These are phyloP conservation scores for Macroventuria anomochaeta DNA, from an alignment of 2,329 filamentous ascomycete species.

Conservation along the genomic window DNA sequence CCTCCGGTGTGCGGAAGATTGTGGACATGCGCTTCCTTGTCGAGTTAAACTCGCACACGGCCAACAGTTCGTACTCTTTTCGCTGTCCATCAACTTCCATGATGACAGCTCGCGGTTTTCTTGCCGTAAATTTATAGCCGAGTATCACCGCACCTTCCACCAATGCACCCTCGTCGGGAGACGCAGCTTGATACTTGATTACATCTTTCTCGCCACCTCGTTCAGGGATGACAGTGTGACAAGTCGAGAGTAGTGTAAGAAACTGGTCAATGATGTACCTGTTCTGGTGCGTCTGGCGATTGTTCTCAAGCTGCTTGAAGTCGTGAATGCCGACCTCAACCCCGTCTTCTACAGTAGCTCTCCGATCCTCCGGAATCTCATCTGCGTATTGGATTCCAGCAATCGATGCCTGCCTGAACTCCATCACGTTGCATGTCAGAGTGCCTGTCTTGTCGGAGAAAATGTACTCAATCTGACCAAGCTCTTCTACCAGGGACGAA, in stretches of 20 bases:
- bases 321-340: constrained; percentile 81
- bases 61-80: constrained; percentile 85
- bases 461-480: constrained; percentile 98
- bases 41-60: constrained; percentile 99
- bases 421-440: constrained; percentile 98
- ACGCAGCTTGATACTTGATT: constrained; percentile 98
- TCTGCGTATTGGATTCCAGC: constrained; percentile 93
- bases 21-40: constrained; percentile 97
- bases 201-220: constrained; percentile 76
- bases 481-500: constrained; percentile 92
- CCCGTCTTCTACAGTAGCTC: constrained; percentile 78
- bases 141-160: constrained; percentile 87
- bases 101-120: constrained; percentile 87
- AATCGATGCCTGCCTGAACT: constrained; percentile 95
- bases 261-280: constrained; percentile 79
- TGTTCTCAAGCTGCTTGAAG: constrained; percentile 76
- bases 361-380: constrained; percentile 87
- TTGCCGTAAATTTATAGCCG: constrained; percentile 88
- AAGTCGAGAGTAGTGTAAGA: constrained; percentile 82
- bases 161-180: constrained; percentile 94
- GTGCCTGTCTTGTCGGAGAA: constrained; percentile 99
- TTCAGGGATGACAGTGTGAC: constrained; percentile 97
- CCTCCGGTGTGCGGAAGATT: constrained; percentile 94
- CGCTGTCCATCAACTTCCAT: constrained; percentile 75
- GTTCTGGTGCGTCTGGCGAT: constrained; percentile 68